Conservation (phyloP, 768 basidiomycete species). For the Melanogaster broomeanus region DNA sequence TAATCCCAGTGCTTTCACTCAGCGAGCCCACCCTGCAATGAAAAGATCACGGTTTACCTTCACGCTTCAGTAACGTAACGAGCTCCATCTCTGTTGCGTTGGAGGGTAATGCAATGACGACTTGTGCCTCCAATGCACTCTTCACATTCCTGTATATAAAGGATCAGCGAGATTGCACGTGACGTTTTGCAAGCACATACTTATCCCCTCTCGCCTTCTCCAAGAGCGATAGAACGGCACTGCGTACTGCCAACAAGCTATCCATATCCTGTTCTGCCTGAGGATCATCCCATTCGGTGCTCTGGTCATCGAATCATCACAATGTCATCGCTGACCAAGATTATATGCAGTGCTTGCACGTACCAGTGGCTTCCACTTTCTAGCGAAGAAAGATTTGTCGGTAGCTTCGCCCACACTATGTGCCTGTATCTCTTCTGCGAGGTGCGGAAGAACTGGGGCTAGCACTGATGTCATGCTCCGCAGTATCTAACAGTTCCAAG, state of each 20-base stretch:
- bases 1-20: conserved; percentile 26
- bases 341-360: conserved; percentile 21
- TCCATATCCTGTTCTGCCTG: conserved; percentile 64
- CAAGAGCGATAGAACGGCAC: conserved; percentile 61
- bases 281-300: conserved; percentile 60
- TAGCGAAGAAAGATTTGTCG: conserved; percentile 64
- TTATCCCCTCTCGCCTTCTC: conserved; percentile 78
- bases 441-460: conserved; percentile 86
- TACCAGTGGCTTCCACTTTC: conserved; percentile 71
- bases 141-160: conserved; percentile 57
- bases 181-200: conserved; percentile 41
- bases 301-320: conserved; percentile 35
- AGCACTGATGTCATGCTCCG: conserved; percentile 67
- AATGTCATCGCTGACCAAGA: not conserved
- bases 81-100: conserved; percentile 25
- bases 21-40: not conserved
- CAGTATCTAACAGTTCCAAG: conserved; percentile 49
- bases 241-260: conserved; percentile 59
- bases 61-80: conserved; percentile 47
- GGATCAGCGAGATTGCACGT: conserved; percentile 3
- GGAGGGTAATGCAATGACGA: conserved; percentile 60
- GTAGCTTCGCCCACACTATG: conserved; percentile 17
- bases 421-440: conserved; percentile 83
- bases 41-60: conserved; percentile 22
- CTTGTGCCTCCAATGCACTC: conserved; percentile 75